Evolutionary conservation across 805 yeast species (phyloP), one percentile per base, ranked within the genome.

Genomic region (Suhomyces emberorum): DNA sequence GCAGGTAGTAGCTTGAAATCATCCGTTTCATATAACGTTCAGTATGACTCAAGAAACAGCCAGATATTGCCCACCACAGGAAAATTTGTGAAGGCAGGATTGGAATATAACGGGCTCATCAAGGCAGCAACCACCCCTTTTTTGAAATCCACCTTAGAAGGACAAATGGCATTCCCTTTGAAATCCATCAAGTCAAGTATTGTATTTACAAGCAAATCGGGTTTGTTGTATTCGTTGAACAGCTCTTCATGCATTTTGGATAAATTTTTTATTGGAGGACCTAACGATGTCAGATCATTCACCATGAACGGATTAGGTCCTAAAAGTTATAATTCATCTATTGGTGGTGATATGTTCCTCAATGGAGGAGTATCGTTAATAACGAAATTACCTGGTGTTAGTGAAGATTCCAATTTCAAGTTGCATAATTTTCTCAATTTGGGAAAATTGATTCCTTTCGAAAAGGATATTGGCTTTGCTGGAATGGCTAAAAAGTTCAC

Each of bases 241-340:
- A 46, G 44, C 2, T 28, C 42, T 43, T 3, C 43, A 66, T 10
- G 60, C 44, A 57, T 76, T 6, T 60, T 76, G 58, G 82, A 77
- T 51, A 57, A 77, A 30, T 76, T 75, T 39, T 73, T 68, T 47
- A 57, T 70, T 3, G 82, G 82, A n/a, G 82, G 82, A 2, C 75
- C 82, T 9, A 76, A 76, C 44, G 81, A 76, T 42, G 67, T 77
- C 7, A 61, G 81, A 29, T 72, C 80, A 1, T 77, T 75, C 46
- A 52, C 59, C 8, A 48, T 74, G 40, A 69, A 76, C 28, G 80
- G 81, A 1, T 45, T 76, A 28, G 81, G 82, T 0, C 81, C 81
- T 2, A 76, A 74, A 44, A 66, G 68, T 33, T 65, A 61, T 57
- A 70, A 69, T 20, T 55, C 73, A 19, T 62, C 76, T 3, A 51